These are phyloP conservation scores for Fusarium heterosporum DNA, from an alignment of 2,329 filamentous ascomycete genomes.

Conservation along the genomic window DNA sequence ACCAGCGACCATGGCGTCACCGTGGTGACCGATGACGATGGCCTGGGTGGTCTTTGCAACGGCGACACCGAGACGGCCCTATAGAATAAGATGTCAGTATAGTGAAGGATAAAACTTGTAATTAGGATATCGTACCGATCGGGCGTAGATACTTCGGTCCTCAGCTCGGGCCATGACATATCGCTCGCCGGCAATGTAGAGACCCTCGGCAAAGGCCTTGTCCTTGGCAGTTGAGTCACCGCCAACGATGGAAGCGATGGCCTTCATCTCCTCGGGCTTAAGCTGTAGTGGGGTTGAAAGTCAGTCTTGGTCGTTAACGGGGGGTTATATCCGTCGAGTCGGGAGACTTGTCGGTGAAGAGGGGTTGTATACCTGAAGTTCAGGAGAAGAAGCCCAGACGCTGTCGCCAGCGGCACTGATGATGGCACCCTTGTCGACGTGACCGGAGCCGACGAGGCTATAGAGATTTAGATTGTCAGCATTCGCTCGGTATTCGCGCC, in stretches of 20 bases:
- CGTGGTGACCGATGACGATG: conserved; percentile 89
- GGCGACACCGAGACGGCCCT: conserved; percentile 82
- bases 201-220: conserved; percentile 76
- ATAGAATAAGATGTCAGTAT: conserved; percentile 13
- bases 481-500: conserved; percentile 30
- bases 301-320: conserved; percentile 21
- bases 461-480: conserved; percentile 41
- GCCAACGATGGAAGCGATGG: conserved; percentile 64
- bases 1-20: conserved; percentile 77
- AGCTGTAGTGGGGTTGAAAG: conserved; percentile 44
- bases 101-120: neutral
- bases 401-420: conserved; percentile 84
- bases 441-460: conserved; percentile 83
- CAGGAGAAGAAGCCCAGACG: conserved; percentile 77
- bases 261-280: conserved; percentile 68
- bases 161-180: conserved; percentile 83
- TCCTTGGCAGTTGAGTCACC: conserved; percentile 63
- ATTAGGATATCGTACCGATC: conserved; percentile 72
- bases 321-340: conserved; percentile 1
- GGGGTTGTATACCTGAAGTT: conserved; percentile 74
- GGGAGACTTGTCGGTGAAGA: conserved; percentile 7
- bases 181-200: conserved; percentile 81
- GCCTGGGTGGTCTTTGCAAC: conserved; percentile 90
- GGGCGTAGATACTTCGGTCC: conserved; percentile 83
- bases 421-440: conserved; percentile 87